Evolutionary conservation across 202 grass and related monocot genomes (phyloP).

Genomic region (Alloteropsis angusta): DNA sequence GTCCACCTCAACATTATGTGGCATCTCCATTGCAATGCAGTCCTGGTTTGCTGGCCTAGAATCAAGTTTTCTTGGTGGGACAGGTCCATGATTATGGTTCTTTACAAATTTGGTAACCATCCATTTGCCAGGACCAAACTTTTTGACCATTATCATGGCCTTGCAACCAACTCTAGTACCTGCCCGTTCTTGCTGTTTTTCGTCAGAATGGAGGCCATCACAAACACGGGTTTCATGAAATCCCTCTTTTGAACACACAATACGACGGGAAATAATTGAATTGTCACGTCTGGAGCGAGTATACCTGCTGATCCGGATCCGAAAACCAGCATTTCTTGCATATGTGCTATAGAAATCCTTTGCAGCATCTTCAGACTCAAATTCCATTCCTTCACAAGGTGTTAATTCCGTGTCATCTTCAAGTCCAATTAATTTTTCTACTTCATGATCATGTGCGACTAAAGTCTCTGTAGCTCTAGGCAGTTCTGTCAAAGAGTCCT

Average conservation of each 20-base stretch:
- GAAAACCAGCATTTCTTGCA: conserved; percentile 57
- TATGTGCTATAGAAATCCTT: conserved; percentile 75
- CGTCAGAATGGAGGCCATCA: conserved; percentile 30
- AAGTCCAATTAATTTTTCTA: conserved; percentile 36
- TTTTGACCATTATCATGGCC: conserved; percentile 76
- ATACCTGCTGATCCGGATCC: conserved; percentile 69
- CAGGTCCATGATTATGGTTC: conserved; percentile 68
- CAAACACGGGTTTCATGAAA: conserved; percentile 54
- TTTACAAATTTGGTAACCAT: conserved; percentile 70
- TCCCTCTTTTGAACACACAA: conserved; percentile 85
- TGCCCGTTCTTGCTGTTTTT: conserved; percentile 42
- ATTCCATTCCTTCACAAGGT: conserved; percentile 83
- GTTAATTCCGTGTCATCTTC: conserved; percentile 44
- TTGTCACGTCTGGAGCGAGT: conserved; percentile 72
- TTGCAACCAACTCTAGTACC: conserved; percentile 72
- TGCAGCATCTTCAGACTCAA: conserved; percentile 76
- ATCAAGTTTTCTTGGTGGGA: conserved; percentile 46
- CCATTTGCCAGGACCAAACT: conserved; percentile 63
- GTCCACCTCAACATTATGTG: conserved; percentile 6
- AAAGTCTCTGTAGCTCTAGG: conserved; percentile 22
- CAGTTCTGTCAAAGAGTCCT: conserved; percentile 7
- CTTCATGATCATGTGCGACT: background rate
- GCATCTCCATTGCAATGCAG: conserved; percentile 19
- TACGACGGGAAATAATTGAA: conserved; percentile 80
- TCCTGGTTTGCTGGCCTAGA: conserved; percentile 14